Evolutionary conservation across 495 filamentous ascomycete genomes (phyloP), one percentile per base, ranked within the genome.

Genomic region (Oidiodendron maius): DNA sequence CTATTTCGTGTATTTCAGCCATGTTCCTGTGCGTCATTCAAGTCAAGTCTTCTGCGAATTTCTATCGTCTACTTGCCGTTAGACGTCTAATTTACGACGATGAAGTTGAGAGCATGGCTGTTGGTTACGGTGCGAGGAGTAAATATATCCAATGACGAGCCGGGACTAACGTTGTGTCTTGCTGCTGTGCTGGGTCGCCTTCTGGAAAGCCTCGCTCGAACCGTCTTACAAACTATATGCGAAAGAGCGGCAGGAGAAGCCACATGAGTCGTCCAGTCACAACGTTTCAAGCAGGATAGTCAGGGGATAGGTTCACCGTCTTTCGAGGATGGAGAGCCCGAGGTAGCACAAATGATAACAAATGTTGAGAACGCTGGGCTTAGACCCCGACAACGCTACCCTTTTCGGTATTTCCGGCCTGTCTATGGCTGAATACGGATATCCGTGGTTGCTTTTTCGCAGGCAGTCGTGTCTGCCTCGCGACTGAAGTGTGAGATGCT

Each of bases 301-400:
- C 42, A 45, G 26, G 26, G 23, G 34, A 15, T 24, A 45, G 41
- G 42, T 28, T 45, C 42, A 20, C 42, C 25, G 42, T 45, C 42
- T 4, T 32, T 4, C 25, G 42, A 9, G 25, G 25, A 5, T n/a
- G 42, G 10, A 15, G 15, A 45, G 10, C 12, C n/a, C 34, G 42
- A 9, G 42, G 24, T 45, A 6, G 9, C 42, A 45, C 42, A n/a
- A 1, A 34, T 28, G 4, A 20, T 28, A 45, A 45, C n/a, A n/a
- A 28, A 28, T 45, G 25, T 1, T 45, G 42, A 34, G 20, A 45
- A 45, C 30, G 42, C 42, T n/a, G 25, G 15, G 15, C 25, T 24
- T 24, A 28, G 8, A 17, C 25, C 24, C 24, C 42, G 2, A 18
- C 9, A 13, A 18, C 16, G 13, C 13, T n/a, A 8, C 12, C 20